Conservation (phyloP, 2,329 filamentous ascomycete genomes). For the Clarireedia sp. region DNA sequence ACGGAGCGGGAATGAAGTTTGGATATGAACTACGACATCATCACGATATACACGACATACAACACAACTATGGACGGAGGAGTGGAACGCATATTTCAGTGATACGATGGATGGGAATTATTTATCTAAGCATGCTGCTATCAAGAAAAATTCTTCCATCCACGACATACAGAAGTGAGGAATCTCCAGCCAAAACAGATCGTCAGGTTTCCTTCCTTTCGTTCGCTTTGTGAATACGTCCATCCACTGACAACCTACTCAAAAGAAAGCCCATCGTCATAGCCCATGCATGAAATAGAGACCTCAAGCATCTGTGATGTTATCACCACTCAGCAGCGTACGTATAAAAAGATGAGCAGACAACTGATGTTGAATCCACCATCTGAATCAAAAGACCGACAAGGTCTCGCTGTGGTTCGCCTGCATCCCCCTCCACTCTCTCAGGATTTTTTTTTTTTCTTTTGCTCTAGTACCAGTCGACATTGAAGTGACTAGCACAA, state of each 20-base stretch:
- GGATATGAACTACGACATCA: too few species aligned
- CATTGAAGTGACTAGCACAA: not conserved
- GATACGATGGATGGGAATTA: not conserved
- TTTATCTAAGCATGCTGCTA: not conserved
- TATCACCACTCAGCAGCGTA: not conserved
- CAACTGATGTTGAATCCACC: not conserved
- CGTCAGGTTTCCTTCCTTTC: not conserved
- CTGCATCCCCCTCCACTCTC: not conserved
- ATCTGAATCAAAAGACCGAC: not conserved
- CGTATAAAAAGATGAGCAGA: not conserved
- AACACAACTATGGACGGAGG: too few species aligned
- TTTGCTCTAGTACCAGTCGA: not conserved
- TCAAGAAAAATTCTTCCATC: not conserved
- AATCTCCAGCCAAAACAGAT: not conserved
- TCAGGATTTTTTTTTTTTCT: not conserved
- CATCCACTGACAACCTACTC: not conserved
- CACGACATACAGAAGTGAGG: not conserved
- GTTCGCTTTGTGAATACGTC: not conserved
- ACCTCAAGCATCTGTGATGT: not conserved
- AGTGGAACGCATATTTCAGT: not conserved
- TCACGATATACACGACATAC: too few species aligned
- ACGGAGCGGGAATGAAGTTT: too few species aligned
- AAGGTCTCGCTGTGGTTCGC: slow-evolving; percentile 1
- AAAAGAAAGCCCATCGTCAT: not conserved
- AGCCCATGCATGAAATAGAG: not conserved